A percentile compares a stretch with the other conserved stretches of the same genome.
Evolutionary conservation across 2,329 filamentous ascomycete genomes (phyloP).

Genomic region (Ophiognomonia clavigignenti-juglandacearum): DNA sequence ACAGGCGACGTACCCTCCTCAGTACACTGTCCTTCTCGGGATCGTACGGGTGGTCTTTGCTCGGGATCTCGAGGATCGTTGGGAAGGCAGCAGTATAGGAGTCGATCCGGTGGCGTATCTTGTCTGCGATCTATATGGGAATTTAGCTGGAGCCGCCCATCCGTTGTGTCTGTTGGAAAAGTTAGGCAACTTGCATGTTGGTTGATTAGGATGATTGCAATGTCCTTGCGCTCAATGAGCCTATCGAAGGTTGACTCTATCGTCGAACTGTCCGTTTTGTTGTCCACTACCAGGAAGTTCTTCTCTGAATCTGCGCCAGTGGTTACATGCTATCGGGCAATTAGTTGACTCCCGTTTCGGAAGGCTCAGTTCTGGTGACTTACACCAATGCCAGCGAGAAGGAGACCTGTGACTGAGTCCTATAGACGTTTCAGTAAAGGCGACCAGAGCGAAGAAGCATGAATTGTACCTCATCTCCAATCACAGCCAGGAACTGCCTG

Average conservation of each 20-base stretch:
- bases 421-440: conserved; percentile 33
- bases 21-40: conserved; percentile 98
- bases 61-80: conserved; percentile 93
- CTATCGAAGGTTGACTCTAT: conserved; percentile 88
- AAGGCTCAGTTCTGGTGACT: conserved; percentile 23
- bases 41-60: conserved; percentile 98
- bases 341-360: conserved; percentile 9
- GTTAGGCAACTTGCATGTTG: conserved; percentile 67
- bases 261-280: conserved; percentile 80
- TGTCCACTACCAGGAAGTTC: conserved; percentile 96
- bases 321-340: conserved; percentile 70
- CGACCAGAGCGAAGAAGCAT: neutral
- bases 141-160: too few relatives aligned
- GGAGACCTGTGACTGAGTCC: conserved; percentile 93
- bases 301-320: conserved; percentile 84
- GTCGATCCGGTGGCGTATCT: conserved; percentile 87
- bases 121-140: conserved; percentile 74
- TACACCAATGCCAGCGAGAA: conserved; percentile 93
- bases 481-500: conserved; percentile 93
- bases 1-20: conserved; percentile 68
- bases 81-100: conserved; percentile 92
- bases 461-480: conserved; percentile 81
- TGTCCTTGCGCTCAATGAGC: conserved; percentile 92
- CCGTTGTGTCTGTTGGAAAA: too few relatives aligned
- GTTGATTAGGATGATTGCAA: conserved; percentile 94